Evolutionary conservation across 345 rosid species (phyloP), one percentile per base, ranked within the genome.

Genomic region (Dipteronia dyeriana): DNA sequence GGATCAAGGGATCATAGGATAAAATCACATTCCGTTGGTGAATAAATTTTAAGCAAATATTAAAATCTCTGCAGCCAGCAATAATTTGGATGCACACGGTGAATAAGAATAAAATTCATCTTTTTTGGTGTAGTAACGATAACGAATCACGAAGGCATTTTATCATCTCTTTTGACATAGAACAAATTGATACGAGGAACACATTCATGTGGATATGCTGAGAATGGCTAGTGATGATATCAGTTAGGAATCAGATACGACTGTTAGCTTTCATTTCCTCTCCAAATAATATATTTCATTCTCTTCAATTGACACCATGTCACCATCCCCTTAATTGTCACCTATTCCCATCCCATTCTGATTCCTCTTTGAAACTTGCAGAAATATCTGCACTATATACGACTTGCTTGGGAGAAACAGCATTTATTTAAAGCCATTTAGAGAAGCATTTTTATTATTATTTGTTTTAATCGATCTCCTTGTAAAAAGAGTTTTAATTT

Each of bases 251-350:
- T 75, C 77, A 29, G 77, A 75, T 64, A 26, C 77, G 17, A 61
- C 41, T 1, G 76, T 41, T 64, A n/a, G 20, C 12, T 38, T 71
- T 7, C 29, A 17, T 64, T 47, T 64, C 62, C 61, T 17, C 43
- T 47, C 62, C 77, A 45, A 29, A n/a, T 75, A 70, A 49, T 29
- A 17, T 82, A 66, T 82, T 82, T 79, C 61, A 74, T 49, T 43
- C 16, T 38, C 16, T 65, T 39, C 25, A 62, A 17, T 56, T 45
- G 23, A 38, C 10, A 29, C 80, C 75, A 16, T 45, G 23, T 26
- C 10, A 29, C 80, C 75, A 16, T 53, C 63, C 61, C 60, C 61
- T 29, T 53, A 4, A 41, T 41, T 77, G 65, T 62, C 25, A n/a
- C 20, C 20, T 69, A 4, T 34, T 34, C 6, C 38, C 38, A 34